A percentile compares a stretch with the other conserved stretches of the same genome.
Evolutionary conservation across 495 filamentous ascomycete species (phyloP).

Genomic region (Wilcoxina mikolae): DNA sequence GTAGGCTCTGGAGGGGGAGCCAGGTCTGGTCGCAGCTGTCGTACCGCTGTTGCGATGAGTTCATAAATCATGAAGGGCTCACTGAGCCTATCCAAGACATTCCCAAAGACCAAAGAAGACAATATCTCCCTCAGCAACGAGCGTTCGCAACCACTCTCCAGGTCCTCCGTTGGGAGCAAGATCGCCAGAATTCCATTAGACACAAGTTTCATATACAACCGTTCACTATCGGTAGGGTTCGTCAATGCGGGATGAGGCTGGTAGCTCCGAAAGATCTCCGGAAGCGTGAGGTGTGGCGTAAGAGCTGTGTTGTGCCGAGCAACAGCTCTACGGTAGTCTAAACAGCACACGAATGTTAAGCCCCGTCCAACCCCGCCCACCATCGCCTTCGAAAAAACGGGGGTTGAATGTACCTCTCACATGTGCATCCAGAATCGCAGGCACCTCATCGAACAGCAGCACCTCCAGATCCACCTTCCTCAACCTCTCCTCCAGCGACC

Average conservation of each 20-base stretch:
- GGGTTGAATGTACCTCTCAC: slow-evolving; percentile 47
- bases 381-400: neutral
- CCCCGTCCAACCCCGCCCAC: neutral
- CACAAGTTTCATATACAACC: slow-evolving; percentile 18
- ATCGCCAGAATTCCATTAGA: slow-evolving; percentile 50
- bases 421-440: slow-evolving; percentile 65
- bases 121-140: slow-evolving; percentile 71
- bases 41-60: slow-evolving; percentile 48
- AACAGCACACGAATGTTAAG: neutral
- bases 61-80: slow-evolving; percentile 81
- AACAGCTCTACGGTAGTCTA: slow-evolving; percentile 31
- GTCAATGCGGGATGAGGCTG: slow-evolving; percentile 23
- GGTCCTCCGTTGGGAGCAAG: slow-evolving; percentile 78
- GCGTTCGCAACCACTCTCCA: slow-evolving; percentile 71
- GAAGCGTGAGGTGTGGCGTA: slow-evolving; percentile 9
- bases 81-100: slow-evolving; percentile 57
- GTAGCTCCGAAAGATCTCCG: slow-evolving; percentile 22
- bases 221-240: slow-evolving; percentile 1
- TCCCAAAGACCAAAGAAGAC: slow-evolving; percentile 70
- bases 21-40: neutral
- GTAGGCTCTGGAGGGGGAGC: slow-evolving; percentile 2
- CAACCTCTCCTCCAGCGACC: slow-evolving; percentile 69
- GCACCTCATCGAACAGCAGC: slow-evolving; percentile 76
- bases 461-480: slow-evolving; percentile 68
- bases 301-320: slow-evolving; percentile 11